Conservation (phyloP, 2,329 filamentous ascomycete species). For the Periconia macrospinosa region DNA sequence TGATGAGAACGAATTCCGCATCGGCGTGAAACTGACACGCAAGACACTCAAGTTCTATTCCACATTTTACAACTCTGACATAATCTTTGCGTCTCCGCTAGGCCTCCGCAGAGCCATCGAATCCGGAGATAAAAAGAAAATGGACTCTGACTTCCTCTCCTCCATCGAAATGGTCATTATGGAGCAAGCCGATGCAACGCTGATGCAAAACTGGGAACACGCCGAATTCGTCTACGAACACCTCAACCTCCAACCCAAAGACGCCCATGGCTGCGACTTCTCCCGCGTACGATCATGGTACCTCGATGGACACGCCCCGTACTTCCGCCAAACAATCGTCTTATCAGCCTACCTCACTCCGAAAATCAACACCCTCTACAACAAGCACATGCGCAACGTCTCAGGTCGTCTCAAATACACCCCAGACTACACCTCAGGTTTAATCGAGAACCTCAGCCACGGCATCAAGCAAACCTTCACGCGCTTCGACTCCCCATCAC, state of each 20-base stretch:
- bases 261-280: slow-evolving; percentile 91
- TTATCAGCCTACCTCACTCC: slow-evolving; percentile 84
- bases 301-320: slow-evolving; percentile 78
- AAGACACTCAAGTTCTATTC: slow-evolving; percentile 95
- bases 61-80: slow-evolving; percentile 94
- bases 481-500: slow-evolving; percentile 73
- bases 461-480: slow-evolving; percentile 86
- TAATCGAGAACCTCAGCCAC: slow-evolving; percentile 68
- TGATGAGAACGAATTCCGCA: slow-evolving; percentile 93
- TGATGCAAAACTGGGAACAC: slow-evolving; percentile 99
- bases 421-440: slow-evolving; percentile 66
- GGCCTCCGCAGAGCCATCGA: slow-evolving; percentile 90
- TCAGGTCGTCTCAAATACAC: slow-evolving; percentile 76
- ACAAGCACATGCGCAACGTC: slow-evolving; percentile 76
- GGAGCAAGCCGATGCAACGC: slow-evolving; percentile 87
- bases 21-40: slow-evolving; percentile 95
- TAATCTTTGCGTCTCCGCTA: slow-evolving; percentile 87
- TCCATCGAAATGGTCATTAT: slow-evolving; percentile 90
- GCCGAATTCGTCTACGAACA: slow-evolving; percentile 89
- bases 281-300: slow-evolving; percentile 89
- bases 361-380: slow-evolving; percentile 79
- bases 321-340: slow-evolving; percentile 83
- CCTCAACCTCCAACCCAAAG: slow-evolving; percentile 85
- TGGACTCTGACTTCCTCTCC: slow-evolving; percentile 88
- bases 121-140: slow-evolving; percentile 64